Conservation (phyloP, 805 yeast species). For the Monosporozyma unispora region DNA sequence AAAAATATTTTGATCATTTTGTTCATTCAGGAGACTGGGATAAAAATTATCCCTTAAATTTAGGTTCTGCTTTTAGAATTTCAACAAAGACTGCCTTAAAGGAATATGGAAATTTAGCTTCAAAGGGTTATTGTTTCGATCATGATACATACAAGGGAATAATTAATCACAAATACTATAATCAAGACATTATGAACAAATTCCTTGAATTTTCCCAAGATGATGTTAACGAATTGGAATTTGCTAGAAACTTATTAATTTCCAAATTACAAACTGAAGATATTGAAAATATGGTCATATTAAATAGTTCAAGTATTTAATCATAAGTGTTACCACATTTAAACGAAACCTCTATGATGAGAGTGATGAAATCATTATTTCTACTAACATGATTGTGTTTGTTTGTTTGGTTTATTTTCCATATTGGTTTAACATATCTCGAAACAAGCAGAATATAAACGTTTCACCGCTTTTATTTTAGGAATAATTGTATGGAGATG, state of each 20-base stretch:
- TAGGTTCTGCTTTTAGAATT: slow-evolving; percentile 22
- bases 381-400: slow-evolving; percentile 4
- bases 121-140: slow-evolving; percentile 26
- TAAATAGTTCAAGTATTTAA: slow-evolving; percentile 5
- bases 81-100: slow-evolving; percentile 20
- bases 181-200: slow-evolving; percentile 13
- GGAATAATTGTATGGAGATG: slow-evolving; percentile 11
- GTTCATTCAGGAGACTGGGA: slow-evolving; percentile 30
- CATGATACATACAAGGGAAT: slow-evolving; percentile 26
- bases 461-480: slow-evolving; percentile 18
- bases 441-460: slow-evolving; percentile 21
- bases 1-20: slow-evolving; percentile 17
- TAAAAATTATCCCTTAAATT: slow-evolving; percentile 24
- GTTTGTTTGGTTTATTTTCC: slow-evolving; percentile 20
- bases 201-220: slow-evolving; percentile 9
- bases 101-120: slow-evolving; percentile 18
- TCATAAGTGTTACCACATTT: slow-evolving; percentile 14
- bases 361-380: slow-evolving; percentile 13
- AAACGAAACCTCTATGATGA: slow-evolving; percentile 19
- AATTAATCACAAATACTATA: slow-evolving; percentile 13
- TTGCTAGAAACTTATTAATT: slow-evolving; percentile 16
- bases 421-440: slow-evolving; percentile 21
- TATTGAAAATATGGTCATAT: slow-evolving; percentile 7
- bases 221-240: slow-evolving; percentile 14
- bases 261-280: slow-evolving; percentile 4